These are phyloP conservation scores for Grosmannia serpens DNA, from an alignment of 2,329 filamentous ascomycete genomes.

Conservation along the genomic window DNA sequence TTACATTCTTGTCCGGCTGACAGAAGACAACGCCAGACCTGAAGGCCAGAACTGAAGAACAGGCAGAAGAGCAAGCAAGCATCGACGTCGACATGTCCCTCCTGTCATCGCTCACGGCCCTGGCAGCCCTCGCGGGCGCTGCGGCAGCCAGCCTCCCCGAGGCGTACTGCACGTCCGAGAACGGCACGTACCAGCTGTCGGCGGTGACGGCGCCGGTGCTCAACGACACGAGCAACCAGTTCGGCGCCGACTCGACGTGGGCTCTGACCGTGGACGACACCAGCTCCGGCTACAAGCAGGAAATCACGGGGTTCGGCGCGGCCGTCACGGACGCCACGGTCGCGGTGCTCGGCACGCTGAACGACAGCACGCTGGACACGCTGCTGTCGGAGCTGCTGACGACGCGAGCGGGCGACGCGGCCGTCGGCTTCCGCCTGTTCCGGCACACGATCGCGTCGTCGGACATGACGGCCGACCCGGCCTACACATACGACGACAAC, in stretches of 20 bases:
- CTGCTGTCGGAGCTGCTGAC: slow-evolving; percentile 26
- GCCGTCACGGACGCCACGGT: slow-evolving; percentile 30
- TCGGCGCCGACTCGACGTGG: slow-evolving; percentile 23
- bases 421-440: slow-evolving; percentile 21
- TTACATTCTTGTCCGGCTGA: too few relatives aligned
- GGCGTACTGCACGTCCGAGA: slow-evolving; percentile 24
- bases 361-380: slow-evolving; percentile 17
- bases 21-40: too few relatives aligned
- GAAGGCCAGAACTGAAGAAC: too few relatives aligned
- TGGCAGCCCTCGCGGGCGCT: neutral
- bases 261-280: slow-evolving; percentile 27
- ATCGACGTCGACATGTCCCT: neutral
- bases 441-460: slow-evolving; percentile 29
- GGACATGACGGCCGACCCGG: slow-evolving; percentile 26
- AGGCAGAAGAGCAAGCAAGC: too few relatives aligned
- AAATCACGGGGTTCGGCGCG: slow-evolving; percentile 28
- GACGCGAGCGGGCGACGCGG: slow-evolving; percentile 20
- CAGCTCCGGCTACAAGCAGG: slow-evolving; percentile 25
- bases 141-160: neutral
- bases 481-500: slow-evolving; percentile 28
- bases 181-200: slow-evolving; percentile 25
- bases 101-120: neutral
- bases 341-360: slow-evolving; percentile 23
- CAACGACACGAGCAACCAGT: slow-evolving; percentile 18
- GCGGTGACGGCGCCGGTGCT: slow-evolving; percentile 21